phyloP scores from a whole-genome alignment of 805 yeast genomes.

The Saccharomycopsis fermentans region DNA sequence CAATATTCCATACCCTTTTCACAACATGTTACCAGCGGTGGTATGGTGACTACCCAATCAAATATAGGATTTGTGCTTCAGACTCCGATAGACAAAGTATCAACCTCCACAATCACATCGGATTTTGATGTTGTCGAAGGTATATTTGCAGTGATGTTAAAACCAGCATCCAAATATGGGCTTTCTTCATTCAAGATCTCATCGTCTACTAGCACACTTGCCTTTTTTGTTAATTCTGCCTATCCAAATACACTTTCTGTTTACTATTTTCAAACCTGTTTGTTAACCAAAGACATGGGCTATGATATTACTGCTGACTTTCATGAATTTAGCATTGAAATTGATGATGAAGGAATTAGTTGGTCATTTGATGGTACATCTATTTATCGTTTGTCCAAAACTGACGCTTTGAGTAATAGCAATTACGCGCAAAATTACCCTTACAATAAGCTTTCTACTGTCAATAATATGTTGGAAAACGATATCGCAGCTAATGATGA shows the following conservation, averaged over 20 bases:
- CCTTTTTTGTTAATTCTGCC: slow-evolving; percentile 7
- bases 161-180: slow-evolving; percentile 2
- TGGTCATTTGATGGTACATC: slow-evolving; percentile 11
- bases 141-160: neutral
- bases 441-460: slow-evolving; percentile 7
- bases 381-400: slow-evolving; percentile 4
- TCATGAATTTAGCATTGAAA: slow-evolving; percentile 8
- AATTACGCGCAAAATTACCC: slow-evolving; percentile 5
- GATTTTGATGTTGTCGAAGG: slow-evolving; percentile 11
- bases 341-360: neutral
- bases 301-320: slow-evolving; percentile 9
- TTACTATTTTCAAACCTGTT: neutral
- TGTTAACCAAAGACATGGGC: neutral
- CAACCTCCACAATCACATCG: slow-evolving; percentile 10
- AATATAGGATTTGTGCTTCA: neutral
- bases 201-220: slow-evolving; percentile 7
- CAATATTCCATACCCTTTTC: neutral
- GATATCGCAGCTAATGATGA: neutral
- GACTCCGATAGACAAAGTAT: neutral
- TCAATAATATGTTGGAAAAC: slow-evolving; percentile 13
- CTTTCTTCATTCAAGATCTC: slow-evolving; percentile 16
- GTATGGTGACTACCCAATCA: neutral
- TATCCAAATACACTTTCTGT: slow-evolving; percentile 7
- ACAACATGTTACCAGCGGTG: neutral
- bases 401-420: slow-evolving; percentile 1